A percentile compares a stretch with the other conserved stretches of the same genome.
Evolutionary conservation across 441 rosid species (phyloP).

Genomic region (Aquilaria agallochum): DNA sequence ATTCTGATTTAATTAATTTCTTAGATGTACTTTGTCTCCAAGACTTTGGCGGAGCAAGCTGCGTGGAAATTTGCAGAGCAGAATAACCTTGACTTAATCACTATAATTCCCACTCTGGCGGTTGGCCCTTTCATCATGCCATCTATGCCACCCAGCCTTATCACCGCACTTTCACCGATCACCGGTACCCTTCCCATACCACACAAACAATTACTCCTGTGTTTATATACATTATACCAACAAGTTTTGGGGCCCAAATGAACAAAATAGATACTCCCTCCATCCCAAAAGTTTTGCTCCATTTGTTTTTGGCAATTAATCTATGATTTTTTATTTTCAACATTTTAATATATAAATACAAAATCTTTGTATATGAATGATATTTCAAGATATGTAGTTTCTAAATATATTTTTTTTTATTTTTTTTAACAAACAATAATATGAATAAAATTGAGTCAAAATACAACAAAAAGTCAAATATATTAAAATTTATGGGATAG

Average conservation of each 20-base stretch:
- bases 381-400: no score
- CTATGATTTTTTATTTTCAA: no score
- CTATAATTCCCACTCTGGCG: conserved; percentile 56
- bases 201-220: neutral
- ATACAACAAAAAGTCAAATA: no score
- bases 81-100: conserved; percentile 49
- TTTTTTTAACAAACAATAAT: no score
- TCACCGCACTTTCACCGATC: conserved; percentile 53
- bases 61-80: conserved; percentile 70
- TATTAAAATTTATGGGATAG: no score
- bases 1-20: neutral
- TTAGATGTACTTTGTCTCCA: conserved; percentile 88
- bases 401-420: no score
- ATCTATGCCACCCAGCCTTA: conserved; percentile 64
- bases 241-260: neutral
- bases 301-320: no score
- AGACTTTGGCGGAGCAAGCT: conserved; percentile 75
- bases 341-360: no score
- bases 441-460: neutral
- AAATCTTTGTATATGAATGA: no score
- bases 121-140: conserved; percentile 62
- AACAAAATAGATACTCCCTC: no score
- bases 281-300: no score
- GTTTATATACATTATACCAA: neutral
- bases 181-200: conserved; percentile 23